phyloP scores from a whole-genome alignment of 306 rosid genomes.

The Alnus glutinosa region DNA sequence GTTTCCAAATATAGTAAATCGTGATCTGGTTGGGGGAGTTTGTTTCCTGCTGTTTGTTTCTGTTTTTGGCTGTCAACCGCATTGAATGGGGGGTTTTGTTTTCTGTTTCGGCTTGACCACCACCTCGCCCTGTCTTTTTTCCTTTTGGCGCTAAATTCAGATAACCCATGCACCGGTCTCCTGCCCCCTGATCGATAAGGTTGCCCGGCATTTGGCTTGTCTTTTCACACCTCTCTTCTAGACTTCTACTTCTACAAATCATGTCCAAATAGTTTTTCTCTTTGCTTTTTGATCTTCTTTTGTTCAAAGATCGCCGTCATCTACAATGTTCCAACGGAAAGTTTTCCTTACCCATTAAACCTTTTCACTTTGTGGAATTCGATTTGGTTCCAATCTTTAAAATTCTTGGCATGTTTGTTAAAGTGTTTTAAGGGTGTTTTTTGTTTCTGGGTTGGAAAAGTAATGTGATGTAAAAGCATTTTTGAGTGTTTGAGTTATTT shows the following conservation, averaged over 20 bases:
- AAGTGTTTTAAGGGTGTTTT: no score
- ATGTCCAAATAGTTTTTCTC: background rate
- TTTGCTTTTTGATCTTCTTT: background rate
- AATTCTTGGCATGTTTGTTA: no score
- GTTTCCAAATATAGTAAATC: constrained; percentile 44
- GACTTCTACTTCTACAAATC: background rate
- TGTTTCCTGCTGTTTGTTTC: constrained; percentile 29
- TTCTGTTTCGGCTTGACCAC: constrained; percentile 21
- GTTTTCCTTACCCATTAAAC: background rate
- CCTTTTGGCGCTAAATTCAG: background rate
- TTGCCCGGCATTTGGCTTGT: background rate
- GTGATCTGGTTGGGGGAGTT: constrained; percentile 24
- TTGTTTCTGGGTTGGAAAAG: no score
- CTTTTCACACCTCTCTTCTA: background rate
- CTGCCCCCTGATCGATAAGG: background rate
- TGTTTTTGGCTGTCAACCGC: constrained; percentile 29
- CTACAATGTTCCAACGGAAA: background rate
- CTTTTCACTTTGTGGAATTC: background rate
- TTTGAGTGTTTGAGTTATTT: no score
- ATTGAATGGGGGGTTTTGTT: constrained; percentile 2
- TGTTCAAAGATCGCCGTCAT: background rate
- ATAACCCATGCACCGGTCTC: background rate
- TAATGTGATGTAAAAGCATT: no score
- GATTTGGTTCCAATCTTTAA: no score
- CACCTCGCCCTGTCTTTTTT: background rate